Conservation (phyloP, 768 basidiomycete species). For the Cystoderma amianthinum region DNA sequence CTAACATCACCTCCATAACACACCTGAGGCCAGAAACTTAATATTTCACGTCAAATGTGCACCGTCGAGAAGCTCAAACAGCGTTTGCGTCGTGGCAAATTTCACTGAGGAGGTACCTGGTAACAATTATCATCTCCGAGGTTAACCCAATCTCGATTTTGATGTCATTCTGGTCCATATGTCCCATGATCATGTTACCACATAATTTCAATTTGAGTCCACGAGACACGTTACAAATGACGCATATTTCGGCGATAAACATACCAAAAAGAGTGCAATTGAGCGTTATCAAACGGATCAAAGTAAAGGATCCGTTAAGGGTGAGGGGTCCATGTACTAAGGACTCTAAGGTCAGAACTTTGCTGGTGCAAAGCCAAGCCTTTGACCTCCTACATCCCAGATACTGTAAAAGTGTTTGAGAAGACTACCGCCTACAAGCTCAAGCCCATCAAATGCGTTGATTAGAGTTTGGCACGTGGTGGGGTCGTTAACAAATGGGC, state of each 20-base stretch:
- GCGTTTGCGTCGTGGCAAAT: neutral
- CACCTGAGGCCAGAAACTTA: neutral
- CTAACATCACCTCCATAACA: neutral
- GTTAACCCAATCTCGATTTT: neutral
- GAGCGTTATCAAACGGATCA: no score
- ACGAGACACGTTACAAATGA: neutral
- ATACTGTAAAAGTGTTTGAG: slow-evolving; percentile 57
- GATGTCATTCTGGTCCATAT: neutral
- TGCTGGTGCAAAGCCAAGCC: slow-evolving; percentile 48
- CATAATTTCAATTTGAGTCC: no score
- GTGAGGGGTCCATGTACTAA: no score
- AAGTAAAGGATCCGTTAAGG: no score
- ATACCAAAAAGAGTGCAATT: neutral
- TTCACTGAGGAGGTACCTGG: no score
- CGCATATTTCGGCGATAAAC: neutral
- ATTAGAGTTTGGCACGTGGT: slow-evolving; percentile 49
- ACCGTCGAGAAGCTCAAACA: neutral
- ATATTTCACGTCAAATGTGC: neutral
- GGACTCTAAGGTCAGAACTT: neutral
- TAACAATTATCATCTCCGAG: neutral
- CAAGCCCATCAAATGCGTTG: slow-evolving; percentile 48
- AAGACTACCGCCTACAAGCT: slow-evolving; percentile 46
- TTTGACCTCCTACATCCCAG: slow-evolving; percentile 43
- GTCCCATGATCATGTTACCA: no score
- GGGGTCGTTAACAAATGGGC: slow-evolving; percentile 45